Evolutionary conservation across 108 stramenopile genomes (phyloP).

Genomic region (Stephanodiscus triporus): DNA sequence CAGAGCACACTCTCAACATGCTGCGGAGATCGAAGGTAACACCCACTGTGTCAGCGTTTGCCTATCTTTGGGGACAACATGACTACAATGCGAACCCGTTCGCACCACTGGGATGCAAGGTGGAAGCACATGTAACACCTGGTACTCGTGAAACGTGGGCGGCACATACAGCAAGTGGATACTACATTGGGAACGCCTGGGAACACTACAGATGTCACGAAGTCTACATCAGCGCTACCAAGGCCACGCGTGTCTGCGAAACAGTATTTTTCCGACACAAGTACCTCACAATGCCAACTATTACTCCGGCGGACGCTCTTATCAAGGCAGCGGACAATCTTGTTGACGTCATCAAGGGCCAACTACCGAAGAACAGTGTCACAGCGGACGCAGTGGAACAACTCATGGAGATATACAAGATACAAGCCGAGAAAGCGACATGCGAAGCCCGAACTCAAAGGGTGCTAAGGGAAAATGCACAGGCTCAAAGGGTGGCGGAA

Average conservation of each 20-base stretch:
- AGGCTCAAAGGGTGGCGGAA: not conserved
- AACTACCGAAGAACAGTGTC: not conserved
- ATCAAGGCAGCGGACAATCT: constrained; percentile 6
- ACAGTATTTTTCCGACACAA: not conserved
- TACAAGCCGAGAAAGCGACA: not conserved
- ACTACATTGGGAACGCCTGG: not conserved
- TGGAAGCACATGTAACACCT: not conserved
- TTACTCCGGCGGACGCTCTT: constrained; percentile 16
- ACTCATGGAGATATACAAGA: constrained; percentile 7
- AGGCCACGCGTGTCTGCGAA: no score
- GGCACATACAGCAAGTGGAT: not conserved
- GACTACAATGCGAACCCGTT: constrained; percentile 20
- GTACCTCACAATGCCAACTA: not conserved
- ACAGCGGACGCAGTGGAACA: not conserved
- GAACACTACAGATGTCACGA: constrained; percentile 12
- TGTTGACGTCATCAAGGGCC: not conserved
- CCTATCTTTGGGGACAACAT: constrained; percentile 8
- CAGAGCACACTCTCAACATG: constrained; percentile 11
- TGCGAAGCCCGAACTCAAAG: not conserved
- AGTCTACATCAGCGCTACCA: not conserved
- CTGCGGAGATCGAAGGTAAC: not conserved
- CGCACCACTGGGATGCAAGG: constrained; percentile 20
- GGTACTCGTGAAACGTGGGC: not conserved
- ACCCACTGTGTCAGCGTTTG: constrained; percentile 12
- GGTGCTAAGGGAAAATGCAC: not conserved